Evolutionary conservation across 345 rosid species (phyloP).

Genomic region (Theobroma cacao): DNA sequence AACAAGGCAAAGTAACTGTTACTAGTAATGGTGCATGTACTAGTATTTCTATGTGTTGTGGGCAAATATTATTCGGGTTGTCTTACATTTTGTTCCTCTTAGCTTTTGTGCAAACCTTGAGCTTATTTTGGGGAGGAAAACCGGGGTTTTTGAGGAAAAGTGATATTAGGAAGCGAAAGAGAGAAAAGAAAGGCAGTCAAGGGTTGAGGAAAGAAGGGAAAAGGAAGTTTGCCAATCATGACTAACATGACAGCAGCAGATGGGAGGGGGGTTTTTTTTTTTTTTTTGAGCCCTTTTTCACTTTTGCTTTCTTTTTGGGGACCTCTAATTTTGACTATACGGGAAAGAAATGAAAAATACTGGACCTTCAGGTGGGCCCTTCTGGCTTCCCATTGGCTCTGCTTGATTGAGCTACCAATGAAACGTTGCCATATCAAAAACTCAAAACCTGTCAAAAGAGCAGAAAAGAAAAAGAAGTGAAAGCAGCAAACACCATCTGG

Average conservation of each 20-base stretch:
- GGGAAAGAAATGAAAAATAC: background rate
- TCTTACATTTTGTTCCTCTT: background rate
- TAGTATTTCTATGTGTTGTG: background rate
- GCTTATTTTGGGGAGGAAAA: conserved; percentile 12
- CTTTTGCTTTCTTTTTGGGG: background rate
- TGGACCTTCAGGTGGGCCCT: conserved; percentile 15
- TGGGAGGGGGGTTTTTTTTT: background rate
- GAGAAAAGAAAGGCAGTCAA: background rate
- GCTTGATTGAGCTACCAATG: background rate
- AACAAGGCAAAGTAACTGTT: too few species aligned
- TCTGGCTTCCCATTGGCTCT: background rate
- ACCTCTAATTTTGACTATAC: background rate
- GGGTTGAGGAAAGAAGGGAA: background rate
- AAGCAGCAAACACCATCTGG: background rate
- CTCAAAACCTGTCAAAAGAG: background rate
- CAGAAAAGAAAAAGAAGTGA: background rate
- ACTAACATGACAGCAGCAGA: background rate
- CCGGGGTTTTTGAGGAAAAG: background rate
- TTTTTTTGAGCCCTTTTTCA: background rate
- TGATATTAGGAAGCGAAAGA: background rate
- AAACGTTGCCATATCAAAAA: background rate
- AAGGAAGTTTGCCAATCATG: background rate
- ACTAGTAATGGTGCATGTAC: too few species aligned
- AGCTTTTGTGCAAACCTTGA: background rate
- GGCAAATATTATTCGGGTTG: background rate